phyloP scores from a whole-genome alignment of 257 asterid species.

The Solanum pennellii region DNA sequence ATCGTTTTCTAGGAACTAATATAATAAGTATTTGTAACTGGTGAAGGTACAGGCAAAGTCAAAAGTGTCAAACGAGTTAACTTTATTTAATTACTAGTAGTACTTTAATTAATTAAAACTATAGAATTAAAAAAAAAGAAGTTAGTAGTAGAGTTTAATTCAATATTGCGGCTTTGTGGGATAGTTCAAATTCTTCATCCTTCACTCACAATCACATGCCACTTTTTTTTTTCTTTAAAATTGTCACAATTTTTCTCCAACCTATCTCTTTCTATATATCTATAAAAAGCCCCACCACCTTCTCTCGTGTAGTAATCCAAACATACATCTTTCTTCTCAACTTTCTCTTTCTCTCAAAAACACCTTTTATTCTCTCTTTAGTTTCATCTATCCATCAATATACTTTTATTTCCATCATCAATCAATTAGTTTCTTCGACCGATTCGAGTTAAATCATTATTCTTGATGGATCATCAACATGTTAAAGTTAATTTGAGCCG shows the following conservation, averaged over 20 bases:
- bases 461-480: conserved; percentile 19
- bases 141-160: not conserved
- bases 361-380: not conserved
- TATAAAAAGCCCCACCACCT: conserved; percentile 9
- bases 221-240: not conserved
- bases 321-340: not conserved
- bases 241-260: not conserved
- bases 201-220: not conserved
- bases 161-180: not conserved
- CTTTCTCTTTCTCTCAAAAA: not conserved
- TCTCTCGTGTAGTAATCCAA: conserved; percentile 2
- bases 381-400: not conserved
- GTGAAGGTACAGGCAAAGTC: not conserved
- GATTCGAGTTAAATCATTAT: not conserved
- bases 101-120: not conserved
- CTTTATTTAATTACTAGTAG: not conserved
- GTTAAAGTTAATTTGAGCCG: not conserved
- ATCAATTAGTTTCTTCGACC: not conserved
- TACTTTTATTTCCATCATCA: not conserved
- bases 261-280: not conserved
- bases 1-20: not conserved
- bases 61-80: not conserved
- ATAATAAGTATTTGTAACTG: not conserved
- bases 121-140: not conserved
- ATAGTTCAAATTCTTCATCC: not conserved